Percentiles rank a stretch among this genome's conserved stretches.
These are phyloP conservation scores for Periconia sp. DNA, from an alignment of 2,329 filamentous ascomycete genomes.

Conservation along the genomic window DNA sequence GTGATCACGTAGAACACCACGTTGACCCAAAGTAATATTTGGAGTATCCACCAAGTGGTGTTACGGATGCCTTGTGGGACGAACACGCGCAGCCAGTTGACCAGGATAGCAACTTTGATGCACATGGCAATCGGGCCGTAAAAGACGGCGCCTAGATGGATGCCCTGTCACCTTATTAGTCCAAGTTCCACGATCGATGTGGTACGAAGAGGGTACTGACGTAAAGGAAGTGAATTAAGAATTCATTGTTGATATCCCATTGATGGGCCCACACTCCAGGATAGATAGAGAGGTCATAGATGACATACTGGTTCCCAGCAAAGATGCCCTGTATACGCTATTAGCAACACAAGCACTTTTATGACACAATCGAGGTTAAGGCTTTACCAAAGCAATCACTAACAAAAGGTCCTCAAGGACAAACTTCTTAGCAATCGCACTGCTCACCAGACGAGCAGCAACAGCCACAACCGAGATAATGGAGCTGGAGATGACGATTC, in stretches of 20 bases:
- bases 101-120: too few species aligned
- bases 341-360: background rate
- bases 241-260: background rate
- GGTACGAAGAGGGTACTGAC: background rate
- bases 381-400: conserved; percentile 1
- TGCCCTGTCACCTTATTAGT: too few species aligned
- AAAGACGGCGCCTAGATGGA: too few species aligned
- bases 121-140: too few species aligned
- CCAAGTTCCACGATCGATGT: too few species aligned
- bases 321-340: background rate
- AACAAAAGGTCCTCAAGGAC: conserved; percentile 2
- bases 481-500: background rate
- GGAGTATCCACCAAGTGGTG: too few species aligned
- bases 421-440: conserved; percentile 2
- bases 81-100: too few species aligned
- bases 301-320: background rate
- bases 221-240: background rate
- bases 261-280: background rate
- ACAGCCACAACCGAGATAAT: background rate
- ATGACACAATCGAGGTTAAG: background rate
- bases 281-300: background rate
- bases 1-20: too few species aligned
- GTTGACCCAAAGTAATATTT: too few species aligned
- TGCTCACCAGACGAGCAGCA: background rate
- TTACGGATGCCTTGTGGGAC: too few species aligned